These are phyloP conservation scores for Parasitella parasitica DNA, from an alignment of 371 early-diverging fungal species.

Conservation along the genomic window DNA sequence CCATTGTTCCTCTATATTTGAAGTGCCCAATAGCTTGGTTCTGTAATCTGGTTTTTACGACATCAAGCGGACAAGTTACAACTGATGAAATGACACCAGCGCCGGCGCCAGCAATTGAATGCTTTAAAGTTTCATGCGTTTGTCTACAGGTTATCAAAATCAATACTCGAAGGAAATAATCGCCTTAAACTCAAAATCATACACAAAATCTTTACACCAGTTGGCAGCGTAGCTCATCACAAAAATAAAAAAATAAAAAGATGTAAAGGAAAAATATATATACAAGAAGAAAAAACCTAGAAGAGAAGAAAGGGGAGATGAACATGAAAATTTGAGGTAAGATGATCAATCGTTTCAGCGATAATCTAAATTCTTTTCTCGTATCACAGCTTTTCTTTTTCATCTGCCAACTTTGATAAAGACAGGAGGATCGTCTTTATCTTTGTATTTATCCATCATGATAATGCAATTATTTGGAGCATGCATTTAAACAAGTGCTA, in stretches of 20 bases:
- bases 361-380: not conserved
- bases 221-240: constrained; percentile 17
- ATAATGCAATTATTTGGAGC: not conserved
- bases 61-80: constrained; percentile 91
- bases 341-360: not conserved
- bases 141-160: constrained; percentile 27
- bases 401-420: not conserved
- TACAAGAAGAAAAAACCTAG: not conserved
- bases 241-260: not conserved
- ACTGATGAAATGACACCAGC: constrained; percentile 85
- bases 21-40: constrained; percentile 71
- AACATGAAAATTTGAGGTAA: not conserved
- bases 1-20: constrained; percentile 50
- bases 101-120: constrained; percentile 80
- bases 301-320: not conserved
- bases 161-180: not conserved
- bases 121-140: constrained; percentile 63
- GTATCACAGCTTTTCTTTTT: not conserved
- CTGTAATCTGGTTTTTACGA: constrained; percentile 93
- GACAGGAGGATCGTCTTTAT: not conserved
- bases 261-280: not conserved
- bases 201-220: constrained; percentile 47
- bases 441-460: not conserved
- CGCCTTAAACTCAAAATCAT: not conserved
- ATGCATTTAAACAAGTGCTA: too few species aligned